These are phyloP conservation scores for Beauveria medogensis DNA, from an alignment of 2,329 filamentous ascomycete genomes.

Conservation along the genomic window DNA sequence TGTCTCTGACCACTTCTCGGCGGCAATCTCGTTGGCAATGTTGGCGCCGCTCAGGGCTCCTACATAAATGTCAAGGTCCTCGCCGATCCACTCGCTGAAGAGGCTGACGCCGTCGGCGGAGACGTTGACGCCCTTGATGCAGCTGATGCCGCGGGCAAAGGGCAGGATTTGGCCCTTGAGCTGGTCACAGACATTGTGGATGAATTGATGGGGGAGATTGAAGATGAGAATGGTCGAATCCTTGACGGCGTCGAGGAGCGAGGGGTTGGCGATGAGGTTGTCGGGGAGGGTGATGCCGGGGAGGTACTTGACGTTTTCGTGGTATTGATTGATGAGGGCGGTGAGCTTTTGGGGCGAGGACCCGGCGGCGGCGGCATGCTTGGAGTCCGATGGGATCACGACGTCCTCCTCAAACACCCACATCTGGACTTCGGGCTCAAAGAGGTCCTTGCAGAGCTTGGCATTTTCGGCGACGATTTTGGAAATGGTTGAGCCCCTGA, in stretches of 20 bases:
- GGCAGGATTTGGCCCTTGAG: slow-evolving; percentile 84
- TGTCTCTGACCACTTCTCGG: slow-evolving; percentile 95
- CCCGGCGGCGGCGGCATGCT: slow-evolving; percentile 53
- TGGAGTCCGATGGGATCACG: slow-evolving; percentile 60
- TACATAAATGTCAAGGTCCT: slow-evolving; percentile 88
- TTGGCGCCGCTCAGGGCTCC: slow-evolving; percentile 94
- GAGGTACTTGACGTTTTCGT: slow-evolving; percentile 98
- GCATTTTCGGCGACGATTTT: slow-evolving; percentile 97
- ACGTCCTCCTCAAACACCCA: slow-evolving; percentile 97
- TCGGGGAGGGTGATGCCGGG: slow-evolving; percentile 74
- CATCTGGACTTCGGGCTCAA: slow-evolving; percentile 90
- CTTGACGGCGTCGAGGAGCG: slow-evolving; percentile 69
- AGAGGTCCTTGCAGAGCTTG: slow-evolving; percentile 65
- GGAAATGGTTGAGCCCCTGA: slow-evolving; percentile 89
- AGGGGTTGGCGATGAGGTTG: slow-evolving; percentile 80
- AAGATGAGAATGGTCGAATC: slow-evolving; percentile 87
- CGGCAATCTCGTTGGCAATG: slow-evolving; percentile 88
- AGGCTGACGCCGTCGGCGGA: slow-evolving; percentile 76
- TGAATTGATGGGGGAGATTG: slow-evolving; percentile 96
- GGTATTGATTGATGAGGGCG: slow-evolving; percentile 76
- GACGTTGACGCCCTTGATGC: slow-evolving; percentile 96
- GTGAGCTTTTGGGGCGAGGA: slow-evolving; percentile 79
- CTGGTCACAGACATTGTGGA: slow-evolving; percentile 74
- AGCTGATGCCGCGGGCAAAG: slow-evolving; percentile 87
- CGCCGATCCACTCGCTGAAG: slow-evolving; percentile 91